A percentile compares a stretch with the other conserved stretches of the same genome.
phyloP scores from a whole-genome alignment of 139 green algal species.

The Yamagishiella unicocca region DNA sequence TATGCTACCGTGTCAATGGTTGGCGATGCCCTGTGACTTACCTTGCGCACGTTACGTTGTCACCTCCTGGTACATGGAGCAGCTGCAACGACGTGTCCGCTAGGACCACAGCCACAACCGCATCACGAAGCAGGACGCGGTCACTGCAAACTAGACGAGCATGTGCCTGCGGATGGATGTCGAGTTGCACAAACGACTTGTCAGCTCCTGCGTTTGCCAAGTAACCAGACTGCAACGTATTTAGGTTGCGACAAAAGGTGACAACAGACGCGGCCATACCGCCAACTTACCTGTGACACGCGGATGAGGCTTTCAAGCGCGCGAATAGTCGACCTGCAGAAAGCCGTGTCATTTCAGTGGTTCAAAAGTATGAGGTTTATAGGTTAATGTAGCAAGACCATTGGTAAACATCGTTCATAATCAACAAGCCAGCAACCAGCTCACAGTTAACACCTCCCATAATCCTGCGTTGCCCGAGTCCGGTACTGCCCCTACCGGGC shows the following conservation, averaged over 20 bases:
- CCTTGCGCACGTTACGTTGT: conserved; percentile 16
- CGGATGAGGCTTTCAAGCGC: conserved; percentile 92
- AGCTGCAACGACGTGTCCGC: conserved; percentile 39
- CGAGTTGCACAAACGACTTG: too few relatives aligned
- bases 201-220: too few relatives aligned
- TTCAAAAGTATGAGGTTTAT: too few relatives aligned
- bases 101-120: conserved; percentile 75
- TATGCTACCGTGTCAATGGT: neutral
- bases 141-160: conserved; percentile 79
- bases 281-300: conserved; percentile 75
- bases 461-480: too few relatives aligned
- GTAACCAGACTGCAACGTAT: too few relatives aligned
- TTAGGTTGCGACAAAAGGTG: neutral
- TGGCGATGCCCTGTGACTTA: neutral
- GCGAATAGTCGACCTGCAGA: conserved; percentile 74
- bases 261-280: neutral
- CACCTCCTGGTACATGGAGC: neutral
- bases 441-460: too few relatives aligned
- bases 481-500: conserved; percentile 41
- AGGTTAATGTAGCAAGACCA: too few relatives aligned
- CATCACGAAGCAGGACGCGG: conserved; percentile 72
- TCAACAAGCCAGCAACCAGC: too few relatives aligned
- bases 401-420: too few relatives aligned
- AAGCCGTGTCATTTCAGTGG: too few relatives aligned
- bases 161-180: conserved; percentile 89